These are phyloP conservation scores for Seiridium unicorne DNA, from an alignment of 2,329 filamentous ascomycete species.

Conservation along the genomic window DNA sequence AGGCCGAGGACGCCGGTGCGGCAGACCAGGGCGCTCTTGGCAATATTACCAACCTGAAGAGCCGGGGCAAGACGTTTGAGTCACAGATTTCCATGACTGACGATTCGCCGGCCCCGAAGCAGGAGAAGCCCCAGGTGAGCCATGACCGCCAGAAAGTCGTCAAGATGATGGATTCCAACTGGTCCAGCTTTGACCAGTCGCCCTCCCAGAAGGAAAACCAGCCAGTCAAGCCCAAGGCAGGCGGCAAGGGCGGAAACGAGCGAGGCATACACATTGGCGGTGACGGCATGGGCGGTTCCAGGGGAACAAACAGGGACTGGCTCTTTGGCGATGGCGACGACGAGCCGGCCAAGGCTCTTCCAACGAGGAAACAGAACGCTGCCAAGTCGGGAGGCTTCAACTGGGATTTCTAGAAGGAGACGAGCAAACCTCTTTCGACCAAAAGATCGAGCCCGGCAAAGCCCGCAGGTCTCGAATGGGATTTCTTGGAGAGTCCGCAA, in stretches of 20 bases:
- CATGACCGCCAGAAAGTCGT: constrained; percentile 67
- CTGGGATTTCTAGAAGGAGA: constrained; percentile 31
- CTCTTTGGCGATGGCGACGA: constrained; percentile 54
- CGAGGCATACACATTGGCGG: constrained; percentile 50
- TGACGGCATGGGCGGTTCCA: constrained; percentile 66
- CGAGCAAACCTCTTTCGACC: constrained; percentile 8
- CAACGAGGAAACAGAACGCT: constrained; percentile 35
- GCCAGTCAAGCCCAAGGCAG: constrained; percentile 16
- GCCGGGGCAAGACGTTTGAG: constrained; percentile 74
- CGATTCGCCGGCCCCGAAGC: constrained; percentile 51
- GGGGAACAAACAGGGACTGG: constrained; percentile 55
- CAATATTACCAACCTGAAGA: constrained; percentile 70
- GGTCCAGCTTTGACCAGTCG: constrained; percentile 55
- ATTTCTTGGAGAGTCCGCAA: neutral
- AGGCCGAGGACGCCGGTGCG: constrained; percentile 26
- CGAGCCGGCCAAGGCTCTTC: constrained; percentile 35
- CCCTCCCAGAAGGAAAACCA: constrained; percentile 55
- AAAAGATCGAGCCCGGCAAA: neutral
- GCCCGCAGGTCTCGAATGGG: neutral
- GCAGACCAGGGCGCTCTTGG: constrained; percentile 49
- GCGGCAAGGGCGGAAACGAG: constrained; percentile 27
- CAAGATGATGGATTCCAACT: constrained; percentile 70
- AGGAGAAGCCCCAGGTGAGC: constrained; percentile 43
- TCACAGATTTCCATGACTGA: constrained; percentile 77
- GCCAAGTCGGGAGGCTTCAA: constrained; percentile 24